phyloP scores from a whole-genome alignment of 2,329 filamentous ascomycete species.

The Dactylellina parvicollis region DNA sequence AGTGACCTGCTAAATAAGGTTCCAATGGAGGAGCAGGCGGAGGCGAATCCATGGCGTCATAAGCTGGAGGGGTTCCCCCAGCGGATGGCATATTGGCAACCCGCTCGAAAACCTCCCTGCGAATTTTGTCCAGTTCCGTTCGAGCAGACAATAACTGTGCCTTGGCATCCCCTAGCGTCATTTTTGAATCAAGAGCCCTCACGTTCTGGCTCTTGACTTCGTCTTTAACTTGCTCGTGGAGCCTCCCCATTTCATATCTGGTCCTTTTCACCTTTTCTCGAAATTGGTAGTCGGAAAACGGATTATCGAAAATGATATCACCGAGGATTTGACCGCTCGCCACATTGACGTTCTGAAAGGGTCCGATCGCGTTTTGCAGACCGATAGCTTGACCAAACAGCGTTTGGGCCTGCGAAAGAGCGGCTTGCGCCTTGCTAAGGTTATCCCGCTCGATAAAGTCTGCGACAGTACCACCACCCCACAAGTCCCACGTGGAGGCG shows the following conservation, averaged over 20 bases:
- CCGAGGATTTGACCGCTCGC: conserved; percentile 64
- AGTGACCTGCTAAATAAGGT: background rate
- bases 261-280: conserved; percentile 66
- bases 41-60: conserved; percentile 17
- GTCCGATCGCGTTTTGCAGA: conserved; percentile 61
- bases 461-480: conserved; percentile 61
- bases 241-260: conserved; percentile 61
- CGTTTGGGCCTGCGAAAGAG: conserved; percentile 62
- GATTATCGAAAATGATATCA: conserved; percentile 69
- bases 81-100: conserved; percentile 54
- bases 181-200: conserved; percentile 59
- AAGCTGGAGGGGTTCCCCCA: conserved; percentile 13
- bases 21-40: conserved; percentile 2
- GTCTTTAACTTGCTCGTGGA: conserved; percentile 60
- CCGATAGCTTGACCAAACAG: conserved; percentile 62
- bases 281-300: conserved; percentile 67
- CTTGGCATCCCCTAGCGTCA: conserved; percentile 59
- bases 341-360: conserved; percentile 63
- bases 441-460: conserved; percentile 69
- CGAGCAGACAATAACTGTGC: conserved; percentile 61
- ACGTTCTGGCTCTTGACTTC: conserved; percentile 56
- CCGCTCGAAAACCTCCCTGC: conserved; percentile 63
- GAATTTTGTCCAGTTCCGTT: conserved; percentile 63
- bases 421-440: conserved; percentile 65
- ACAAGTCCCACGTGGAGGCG: conserved; percentile 65